Base-by-base conservation (phyloP, 2,329 filamentous ascomycete species). In the Tolypocladium pustulatum region DNA sequence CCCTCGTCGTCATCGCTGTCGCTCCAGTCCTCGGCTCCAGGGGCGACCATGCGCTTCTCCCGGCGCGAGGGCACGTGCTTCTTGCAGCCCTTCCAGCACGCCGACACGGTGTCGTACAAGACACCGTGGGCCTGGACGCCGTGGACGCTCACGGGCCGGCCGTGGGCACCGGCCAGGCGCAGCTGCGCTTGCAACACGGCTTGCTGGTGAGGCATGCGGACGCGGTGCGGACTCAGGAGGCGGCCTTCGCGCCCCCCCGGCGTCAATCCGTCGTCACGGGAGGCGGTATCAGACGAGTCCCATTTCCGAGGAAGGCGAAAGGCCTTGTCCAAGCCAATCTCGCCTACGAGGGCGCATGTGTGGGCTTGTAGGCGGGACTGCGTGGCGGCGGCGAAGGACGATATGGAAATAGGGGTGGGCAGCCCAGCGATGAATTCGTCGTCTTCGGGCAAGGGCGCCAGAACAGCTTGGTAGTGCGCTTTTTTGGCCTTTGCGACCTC, bases 81-180 rank as follows among this genome's bases (percentile, higher is more conserved):
- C 72, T 92, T 87, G 62, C 87, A 77, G 0, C 88, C 89, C 68
- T 84, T 84, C 88, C 89, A 93, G 13, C 82, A 79, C 54, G 81
- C 77, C 5, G 81, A 75, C 25, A 93, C 73, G 0, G 82, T 80
- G 17, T 90, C 84, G 60, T 85, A 85, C 2, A 94, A 69, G 2
- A 86, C 68, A 0, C 90, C 89, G 62, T 91, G 89, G 0, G 88
- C 87, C 67, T 90, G 87, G 1, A 93, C 90, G 38, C 88, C 87
- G 66, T 89, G 89, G 1, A 89, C 79, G 58, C 82, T 90, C 5
- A 87, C 86, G 0, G 86, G 79, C 4, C 88, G 78, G 4, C 78
- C 74, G 70, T 88, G 73, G 65, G 87, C 82, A 2, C 85, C 89
- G 0, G 90, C 90, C 3, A 93, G 79, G 1, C 76, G 75, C n/a